Conservation (phyloP, 164 flowering plant genomes). For the Amborella trichopoda region DNA sequence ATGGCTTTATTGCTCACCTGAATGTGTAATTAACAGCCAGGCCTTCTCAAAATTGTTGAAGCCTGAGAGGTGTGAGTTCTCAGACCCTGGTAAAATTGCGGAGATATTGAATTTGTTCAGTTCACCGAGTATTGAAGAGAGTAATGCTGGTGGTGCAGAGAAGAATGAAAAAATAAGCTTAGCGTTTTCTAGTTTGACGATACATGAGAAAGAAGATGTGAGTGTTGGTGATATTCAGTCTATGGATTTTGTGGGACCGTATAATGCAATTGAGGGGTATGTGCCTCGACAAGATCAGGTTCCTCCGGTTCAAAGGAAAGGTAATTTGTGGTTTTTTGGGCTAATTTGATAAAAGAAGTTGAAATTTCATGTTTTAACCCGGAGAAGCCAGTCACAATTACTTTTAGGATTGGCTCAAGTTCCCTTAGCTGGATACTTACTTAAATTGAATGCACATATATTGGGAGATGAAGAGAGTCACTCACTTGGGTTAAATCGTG, state of each 20-base stretch:
- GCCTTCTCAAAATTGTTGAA: conserved; percentile 40
- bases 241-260: conserved; percentile 66
- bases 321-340: no score
- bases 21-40: conserved; percentile 47
- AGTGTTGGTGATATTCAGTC: conserved; percentile 34
- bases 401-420: no score
- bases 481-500: no score
- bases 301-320: conserved; percentile 1
- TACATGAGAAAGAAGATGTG: conserved; percentile 43
- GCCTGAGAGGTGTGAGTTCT: conserved; percentile 30
- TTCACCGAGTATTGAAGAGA: conserved; percentile 7
- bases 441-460: no score
- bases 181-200: conserved; percentile 35
- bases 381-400: no score
- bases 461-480: no score
- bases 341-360: no score
- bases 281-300: conserved; percentile 40
- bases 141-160: conserved; percentile 6
- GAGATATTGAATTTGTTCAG: conserved; percentile 47
- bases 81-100: conserved; percentile 23
- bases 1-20: conserved; percentile 48
- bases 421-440: no score
- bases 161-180: conserved; percentile 22
- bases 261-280: conserved; percentile 92
- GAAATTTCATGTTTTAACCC: no score